phyloP scores from a whole-genome alignment of 129 eudicot genomes.

The Artemisia tridentata region DNA sequence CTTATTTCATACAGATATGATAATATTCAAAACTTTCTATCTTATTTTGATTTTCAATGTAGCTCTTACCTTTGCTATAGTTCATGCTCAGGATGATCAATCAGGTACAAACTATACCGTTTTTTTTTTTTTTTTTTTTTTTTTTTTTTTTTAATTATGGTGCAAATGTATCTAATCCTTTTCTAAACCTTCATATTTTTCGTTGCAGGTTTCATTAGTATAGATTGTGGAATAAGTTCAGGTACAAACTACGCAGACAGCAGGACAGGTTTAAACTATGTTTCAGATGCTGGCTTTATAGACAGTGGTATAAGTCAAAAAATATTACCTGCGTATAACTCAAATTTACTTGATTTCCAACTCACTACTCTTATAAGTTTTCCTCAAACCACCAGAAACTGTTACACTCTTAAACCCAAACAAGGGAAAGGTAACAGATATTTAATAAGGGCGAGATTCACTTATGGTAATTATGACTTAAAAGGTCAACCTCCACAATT shows the following conservation, averaged over 20 bases:
- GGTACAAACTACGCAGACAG: too few relatives aligned
- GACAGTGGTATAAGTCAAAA: neutral
- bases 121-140: too few relatives aligned
- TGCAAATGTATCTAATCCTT: neutral
- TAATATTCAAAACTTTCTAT: too few relatives aligned
- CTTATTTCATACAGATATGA: too few relatives aligned
- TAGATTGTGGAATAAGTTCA: too few relatives aligned
- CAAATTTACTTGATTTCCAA: neutral
- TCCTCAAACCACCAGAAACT: constrained; percentile 37
- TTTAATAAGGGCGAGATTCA: constrained; percentile 35
- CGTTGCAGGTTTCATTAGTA: neutral
- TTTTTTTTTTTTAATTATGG: neutral
- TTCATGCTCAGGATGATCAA: too few relatives aligned
- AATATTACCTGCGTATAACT: neutral
- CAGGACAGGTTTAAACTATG: too few relatives aligned
- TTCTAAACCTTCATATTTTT: neutral
- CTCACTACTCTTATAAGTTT: constrained; percentile 38
- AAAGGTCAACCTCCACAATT: constrained; percentile 24
- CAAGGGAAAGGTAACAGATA: constrained; percentile 33
- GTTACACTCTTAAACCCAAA: constrained; percentile 42
- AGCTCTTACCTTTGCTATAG: too few relatives aligned
- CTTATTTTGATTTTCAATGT: too few relatives aligned
- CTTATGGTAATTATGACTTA: constrained; percentile 43
- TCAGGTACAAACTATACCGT: too few relatives aligned
- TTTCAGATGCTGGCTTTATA: too few relatives aligned